Conservation (phyloP, 495 filamentous ascomycete species). For the Achaetomiella virescens region DNA sequence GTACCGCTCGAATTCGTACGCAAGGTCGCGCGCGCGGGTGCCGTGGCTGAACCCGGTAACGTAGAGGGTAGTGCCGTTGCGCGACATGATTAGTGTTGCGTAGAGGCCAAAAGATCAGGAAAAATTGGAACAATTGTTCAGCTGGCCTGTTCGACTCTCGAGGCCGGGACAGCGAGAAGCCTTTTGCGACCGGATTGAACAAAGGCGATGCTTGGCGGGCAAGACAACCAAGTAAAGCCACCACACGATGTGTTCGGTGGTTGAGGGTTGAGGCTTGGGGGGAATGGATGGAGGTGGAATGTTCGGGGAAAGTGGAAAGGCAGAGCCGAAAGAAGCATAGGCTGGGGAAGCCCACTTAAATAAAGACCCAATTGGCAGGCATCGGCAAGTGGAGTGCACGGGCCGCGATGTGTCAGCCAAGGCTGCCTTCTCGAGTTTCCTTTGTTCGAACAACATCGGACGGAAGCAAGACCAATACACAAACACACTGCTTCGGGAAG, state of each 20-base stretch:
- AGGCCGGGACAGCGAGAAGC: neutral
- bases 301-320: conserved; percentile 15
- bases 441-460: no score
- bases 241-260: conserved; percentile 5
- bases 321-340: conserved; percentile 9
- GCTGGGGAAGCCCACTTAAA: conserved; percentile 8
- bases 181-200: neutral
- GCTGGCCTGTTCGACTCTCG: neutral
- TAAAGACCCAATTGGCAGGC: no score
- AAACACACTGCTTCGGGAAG: no score
- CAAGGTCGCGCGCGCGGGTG: conserved; percentile 97
- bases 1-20: conserved; percentile 99
- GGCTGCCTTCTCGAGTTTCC: no score
- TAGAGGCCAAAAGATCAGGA: conserved; percentile 10
- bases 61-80: conserved; percentile 90
- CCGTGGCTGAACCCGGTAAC: conserved; percentile 96
- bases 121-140: conserved; percentile 6
- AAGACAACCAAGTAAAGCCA: conserved; percentile 9
- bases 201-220: conserved; percentile 5
- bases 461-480: no score
- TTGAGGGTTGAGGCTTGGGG: conserved; percentile 4
- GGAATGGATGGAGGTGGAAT: conserved; percentile 8
- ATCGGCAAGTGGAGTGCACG: no score
- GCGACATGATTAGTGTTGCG: conserved; percentile 63
- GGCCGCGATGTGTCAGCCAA: conserved; percentile 24